Base-by-base conservation (phyloP, 441 rosid genomes). In the Adansonia madagascariensis region DNA sequence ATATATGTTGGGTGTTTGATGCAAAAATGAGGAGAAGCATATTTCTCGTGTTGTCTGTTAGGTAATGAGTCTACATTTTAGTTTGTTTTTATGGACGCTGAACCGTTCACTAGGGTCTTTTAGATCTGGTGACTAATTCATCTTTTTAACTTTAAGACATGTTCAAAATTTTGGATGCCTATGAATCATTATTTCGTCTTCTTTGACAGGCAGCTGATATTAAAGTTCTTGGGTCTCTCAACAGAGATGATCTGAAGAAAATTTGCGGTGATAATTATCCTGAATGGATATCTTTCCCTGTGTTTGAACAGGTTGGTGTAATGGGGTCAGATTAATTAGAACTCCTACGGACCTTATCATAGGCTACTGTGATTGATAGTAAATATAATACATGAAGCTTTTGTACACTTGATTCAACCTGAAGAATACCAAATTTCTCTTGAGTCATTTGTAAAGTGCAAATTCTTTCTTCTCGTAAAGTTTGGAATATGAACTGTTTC, bases 261-360 rank as follows among this genome's bases (percentile, higher is more conserved):
- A 88, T 96, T 66, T 96, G 98, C 2, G 96, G 99, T 24, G 97
- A 94, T 77, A 94, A 91, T 78, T 91, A 91, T 80, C 99, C 99
- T 44, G 95, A 88, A 64, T 94, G 99, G 99, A 92, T 96, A 78
- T 96, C 99, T 4, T 96, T 96, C 79, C 98, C 99, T 24, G 98
- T 81, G 41, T 96, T 78, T 86, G 99, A 96, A 81, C 99, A 94
- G 98, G 99, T 94, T 62, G 56, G 75, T 56, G 10, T 72, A 72
- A 35, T 71, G 49, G 75, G 56, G 63, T 55, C n/a, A 35, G 64
- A 71, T 71, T n/a, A 71, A 31, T 31, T 66, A 31, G 49, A 35
- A 75, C 31, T 22, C 44, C 9, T 71, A 11, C 14, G 6, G 50
- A 50, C 59, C 12, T 24, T 24, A 20, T 49, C 14, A 8, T 49